Evolutionary conservation across 2,329 filamentous ascomycete genomes (phyloP).

Genomic region (Epichloe glyceriae): DNA sequence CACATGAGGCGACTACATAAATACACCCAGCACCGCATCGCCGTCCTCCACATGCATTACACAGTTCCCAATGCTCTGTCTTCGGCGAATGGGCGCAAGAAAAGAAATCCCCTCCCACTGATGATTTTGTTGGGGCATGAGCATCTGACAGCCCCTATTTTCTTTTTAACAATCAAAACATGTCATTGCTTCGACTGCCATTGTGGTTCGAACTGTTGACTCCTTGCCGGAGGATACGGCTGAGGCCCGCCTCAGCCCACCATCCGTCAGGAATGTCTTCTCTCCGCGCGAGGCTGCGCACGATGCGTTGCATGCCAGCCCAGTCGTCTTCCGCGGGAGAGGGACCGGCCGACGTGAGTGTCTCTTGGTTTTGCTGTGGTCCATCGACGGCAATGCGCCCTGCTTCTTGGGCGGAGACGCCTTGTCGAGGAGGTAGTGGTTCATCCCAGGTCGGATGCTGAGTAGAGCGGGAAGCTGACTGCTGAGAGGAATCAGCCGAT

Average conservation of each 20-base stretch:
- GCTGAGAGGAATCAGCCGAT: background rate
- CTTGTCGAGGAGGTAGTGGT: background rate
- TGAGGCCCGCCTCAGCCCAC: slow-evolving; percentile 62
- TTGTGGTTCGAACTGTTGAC: slow-evolving; percentile 4
- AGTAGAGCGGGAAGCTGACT: background rate
- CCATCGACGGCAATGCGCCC: background rate
- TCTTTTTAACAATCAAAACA: background rate
- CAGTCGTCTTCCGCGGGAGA: slow-evolving; percentile 24
- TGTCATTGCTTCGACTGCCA: background rate
- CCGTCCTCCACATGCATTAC: no score
- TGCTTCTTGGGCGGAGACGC: background rate
- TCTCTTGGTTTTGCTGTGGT: background rate
- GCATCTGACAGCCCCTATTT: no score
- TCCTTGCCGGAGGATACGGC: slow-evolving; percentile 35
- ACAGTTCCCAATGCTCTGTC: background rate
- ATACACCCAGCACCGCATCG: background rate
- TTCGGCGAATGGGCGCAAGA: background rate
- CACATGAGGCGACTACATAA: background rate
- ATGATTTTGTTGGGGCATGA: background rate
- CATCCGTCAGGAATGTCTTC: slow-evolving; percentile 72
- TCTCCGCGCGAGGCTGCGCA: slow-evolving; percentile 54
- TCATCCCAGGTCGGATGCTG: background rate
- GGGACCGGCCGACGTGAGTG: slow-evolving; percentile 1
- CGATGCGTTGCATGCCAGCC: slow-evolving; percentile 57
- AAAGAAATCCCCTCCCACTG: background rate